Evolutionary conservation across 106 monocot species (phyloP), one percentile per base, ranked within the genome.

Genomic region (Apostasia shenzhenica): DNA sequence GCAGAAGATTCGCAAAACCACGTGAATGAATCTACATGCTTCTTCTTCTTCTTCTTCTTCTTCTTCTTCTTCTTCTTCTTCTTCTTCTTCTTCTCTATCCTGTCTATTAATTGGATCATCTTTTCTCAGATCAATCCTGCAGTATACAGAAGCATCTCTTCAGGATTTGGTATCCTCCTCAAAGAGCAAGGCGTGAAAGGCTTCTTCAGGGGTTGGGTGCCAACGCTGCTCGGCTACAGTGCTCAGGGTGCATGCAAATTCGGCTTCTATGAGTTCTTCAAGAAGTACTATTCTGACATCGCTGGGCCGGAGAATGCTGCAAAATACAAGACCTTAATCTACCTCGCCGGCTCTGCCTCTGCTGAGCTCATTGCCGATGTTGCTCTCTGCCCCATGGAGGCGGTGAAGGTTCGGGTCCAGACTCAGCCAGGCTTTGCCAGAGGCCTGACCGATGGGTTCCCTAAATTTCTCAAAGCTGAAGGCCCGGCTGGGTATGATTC

Each of bases 251-350:
- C 91, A 4, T 86, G 83, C 84, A 91, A 91, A 61, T 84, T 81
- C 67, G 91, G 91, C 8, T 91, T 91, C 59, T 91, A 86, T 61
- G 86, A 91, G 83, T 91, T 83, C 76, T 87, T 91, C 69, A 91
- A 91, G 86, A 91, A 86, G 71, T 84, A 78, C 59, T 91, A 91
- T 57, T 81, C 86, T 3, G 91, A 86, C 53, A 76, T 91, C 59
- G 84, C 84, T 43, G 91, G 91, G 5, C 86, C 86, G 12, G 86
- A 91, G 50, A 72, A 81, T 72, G 81, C 91, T 13, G 66, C 70
- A 2, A 91, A 91, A 54, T 86, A 86, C 66, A 86, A 84, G 81
- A 87, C 86, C 38, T 59, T 91, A 8, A 86, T 91, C 41, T 87
- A 91, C 68, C 83, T 86, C 43, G 86, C 86, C n/a, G 86, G 91